Evolutionary conservation across 176 grass and related monocot genomes (phyloP).

Genomic region (Olyra latifolia): DNA sequence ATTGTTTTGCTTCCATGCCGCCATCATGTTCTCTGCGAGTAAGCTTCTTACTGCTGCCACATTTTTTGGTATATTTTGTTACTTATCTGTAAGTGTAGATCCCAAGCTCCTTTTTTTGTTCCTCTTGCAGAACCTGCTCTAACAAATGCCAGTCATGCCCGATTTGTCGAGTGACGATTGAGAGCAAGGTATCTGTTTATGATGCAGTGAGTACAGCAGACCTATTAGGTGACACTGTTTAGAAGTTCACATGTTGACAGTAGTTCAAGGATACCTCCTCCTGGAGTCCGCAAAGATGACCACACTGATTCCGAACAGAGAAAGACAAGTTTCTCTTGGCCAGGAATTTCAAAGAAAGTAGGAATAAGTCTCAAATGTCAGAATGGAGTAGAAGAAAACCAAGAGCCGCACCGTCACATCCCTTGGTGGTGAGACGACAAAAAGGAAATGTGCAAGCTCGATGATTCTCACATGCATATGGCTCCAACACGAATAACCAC

Average conservation of each 20-base stretch:
- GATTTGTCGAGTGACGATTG: slow-evolving; percentile 54
- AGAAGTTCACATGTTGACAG: slow-evolving; percentile 25
- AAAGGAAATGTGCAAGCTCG: background rate
- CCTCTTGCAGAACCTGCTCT: slow-evolving; percentile 45
- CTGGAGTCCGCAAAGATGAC: background rate
- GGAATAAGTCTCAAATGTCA: background rate
- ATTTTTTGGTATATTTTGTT: background rate
- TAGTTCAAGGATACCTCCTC: background rate
- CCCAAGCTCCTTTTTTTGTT: background rate
- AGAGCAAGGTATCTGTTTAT: slow-evolving; percentile 37
- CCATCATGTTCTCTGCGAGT: slow-evolving; percentile 76
- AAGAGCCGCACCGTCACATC: background rate
- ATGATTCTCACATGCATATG: background rate
- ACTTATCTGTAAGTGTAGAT: background rate
- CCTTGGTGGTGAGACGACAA: background rate
- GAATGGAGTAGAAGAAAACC: slow-evolving; percentile 1
- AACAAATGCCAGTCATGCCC: slow-evolving; percentile 55
- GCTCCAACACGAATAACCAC: background rate
- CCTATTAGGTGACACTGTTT: slow-evolving; percentile 25
- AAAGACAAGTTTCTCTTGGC: background rate
- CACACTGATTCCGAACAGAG: background rate
- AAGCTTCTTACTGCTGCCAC: slow-evolving; percentile 16
- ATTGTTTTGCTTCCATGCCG: slow-evolving; percentile 63
- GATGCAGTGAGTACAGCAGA: slow-evolving; percentile 27
- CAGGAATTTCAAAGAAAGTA: slow-evolving; percentile 3